Evolutionary conservation across 2,329 filamentous ascomycete genomes (phyloP).

Genomic region (Sarocladium strictum): DNA sequence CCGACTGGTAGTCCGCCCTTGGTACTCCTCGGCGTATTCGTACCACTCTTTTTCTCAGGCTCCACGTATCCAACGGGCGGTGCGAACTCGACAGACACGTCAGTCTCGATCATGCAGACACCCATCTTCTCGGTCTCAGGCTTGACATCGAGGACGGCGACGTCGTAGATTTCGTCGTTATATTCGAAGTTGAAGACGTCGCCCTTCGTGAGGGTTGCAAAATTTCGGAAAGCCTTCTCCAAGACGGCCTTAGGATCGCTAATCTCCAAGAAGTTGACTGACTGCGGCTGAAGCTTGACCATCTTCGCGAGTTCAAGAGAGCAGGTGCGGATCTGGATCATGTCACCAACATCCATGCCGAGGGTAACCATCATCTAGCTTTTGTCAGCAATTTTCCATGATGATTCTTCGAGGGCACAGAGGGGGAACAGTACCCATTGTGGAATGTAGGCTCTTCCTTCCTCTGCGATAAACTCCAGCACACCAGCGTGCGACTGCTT

Average conservation of each 20-base stretch:
- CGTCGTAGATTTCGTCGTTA: conserved; percentile 89
- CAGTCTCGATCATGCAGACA: conserved; percentile 93
- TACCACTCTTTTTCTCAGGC: conserved; percentile 71
- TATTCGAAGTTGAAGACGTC: conserved; percentile 96
- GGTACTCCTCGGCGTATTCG: conserved; percentile 74
- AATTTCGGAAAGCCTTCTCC: conserved; percentile 93
- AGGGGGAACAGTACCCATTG: conserved; percentile 66
- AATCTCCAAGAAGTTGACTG: conserved; percentile 89
- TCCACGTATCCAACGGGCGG: conserved; percentile 92
- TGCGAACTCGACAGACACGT: conserved; percentile 94
- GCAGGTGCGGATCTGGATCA: conserved; percentile 92
- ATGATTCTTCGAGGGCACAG: not conserved
- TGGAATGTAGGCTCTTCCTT: conserved; percentile 91
- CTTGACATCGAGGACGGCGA: conserved; percentile 90
- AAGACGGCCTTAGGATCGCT: conserved; percentile 95
- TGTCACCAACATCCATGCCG: conserved; percentile 81
- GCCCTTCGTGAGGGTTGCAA: conserved; percentile 86
- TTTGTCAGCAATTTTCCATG: not conserved
- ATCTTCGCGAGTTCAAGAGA: conserved; percentile 84
- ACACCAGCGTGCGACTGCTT: conserved; percentile 90
- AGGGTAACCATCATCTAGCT: conserved; percentile 87
- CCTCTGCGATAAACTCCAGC: conserved; percentile 94
- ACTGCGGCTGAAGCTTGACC: conserved; percentile 96
- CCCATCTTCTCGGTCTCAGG: conserved; percentile 76
- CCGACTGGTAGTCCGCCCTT: conserved; percentile 60